Evolutionary conservation across 2,329 filamentous ascomycete genomes (phyloP).

Genomic region (Sarocladiaceae sp.): DNA sequence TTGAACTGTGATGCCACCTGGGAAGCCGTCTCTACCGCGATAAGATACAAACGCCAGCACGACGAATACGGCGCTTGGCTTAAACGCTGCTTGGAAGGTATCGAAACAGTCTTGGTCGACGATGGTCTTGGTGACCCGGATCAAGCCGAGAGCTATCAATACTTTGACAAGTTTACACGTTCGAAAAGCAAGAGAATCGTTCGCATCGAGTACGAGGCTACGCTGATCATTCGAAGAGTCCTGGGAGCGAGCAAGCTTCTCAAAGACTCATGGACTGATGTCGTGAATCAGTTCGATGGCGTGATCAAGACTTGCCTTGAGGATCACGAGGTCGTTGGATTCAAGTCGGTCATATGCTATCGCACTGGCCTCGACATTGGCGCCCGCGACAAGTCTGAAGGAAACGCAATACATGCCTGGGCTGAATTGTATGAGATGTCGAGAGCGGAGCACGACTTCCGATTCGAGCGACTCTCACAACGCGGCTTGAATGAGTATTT

Average conservation of each 20-base stretch:
- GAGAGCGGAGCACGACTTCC: constrained; percentile 19
- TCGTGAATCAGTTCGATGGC: constrained; percentile 30
- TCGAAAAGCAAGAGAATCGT: constrained; percentile 69
- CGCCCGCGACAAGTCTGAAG: constrained; percentile 36
- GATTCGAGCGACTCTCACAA: constrained; percentile 52
- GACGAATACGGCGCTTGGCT: constrained; percentile 52
- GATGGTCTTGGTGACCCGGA: constrained; percentile 61
- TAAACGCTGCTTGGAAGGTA: constrained; percentile 63
- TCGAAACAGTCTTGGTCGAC: constrained; percentile 73
- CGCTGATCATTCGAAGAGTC: constrained; percentile 48
- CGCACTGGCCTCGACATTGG: constrained; percentile 64
- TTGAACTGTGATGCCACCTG: constrained; percentile 64
- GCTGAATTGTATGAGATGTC: constrained; percentile 25
- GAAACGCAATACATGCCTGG: constrained; percentile 36
- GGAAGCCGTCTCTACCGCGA: constrained; percentile 42
- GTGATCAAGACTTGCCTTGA: constrained; percentile 53
- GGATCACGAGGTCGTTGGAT: constrained; percentile 66
- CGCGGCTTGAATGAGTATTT: constrained; percentile 66
- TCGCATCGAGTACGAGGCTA: constrained; percentile 69
- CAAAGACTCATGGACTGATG: constrained; percentile 25
- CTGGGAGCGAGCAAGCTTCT: constrained; percentile 22
- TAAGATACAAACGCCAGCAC: constrained; percentile 34
- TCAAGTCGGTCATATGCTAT: constrained; percentile 83
- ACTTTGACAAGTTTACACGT: constrained; percentile 62
- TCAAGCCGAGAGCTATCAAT: constrained; percentile 54